Conservation (phyloP, 2,329 filamentous ascomycete genomes). For the Xylaria sp. region DNA sequence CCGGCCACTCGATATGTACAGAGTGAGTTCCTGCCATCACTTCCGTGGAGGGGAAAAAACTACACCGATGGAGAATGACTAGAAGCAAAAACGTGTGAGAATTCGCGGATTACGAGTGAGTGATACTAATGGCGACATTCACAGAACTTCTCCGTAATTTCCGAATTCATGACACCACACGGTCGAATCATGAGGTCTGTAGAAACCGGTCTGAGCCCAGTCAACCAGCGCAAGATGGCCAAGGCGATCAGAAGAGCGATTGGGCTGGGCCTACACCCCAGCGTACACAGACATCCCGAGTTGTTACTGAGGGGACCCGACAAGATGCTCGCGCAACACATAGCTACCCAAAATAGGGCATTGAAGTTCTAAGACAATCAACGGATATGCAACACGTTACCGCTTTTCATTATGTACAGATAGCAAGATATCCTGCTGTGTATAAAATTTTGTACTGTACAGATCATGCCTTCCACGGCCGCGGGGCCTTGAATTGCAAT, state of each 20-base stretch:
- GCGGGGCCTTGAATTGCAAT: conserved; percentile 55
- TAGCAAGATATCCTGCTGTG: conserved; percentile 31
- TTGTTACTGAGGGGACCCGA: conserved; percentile 57
- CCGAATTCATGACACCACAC: conserved; percentile 83
- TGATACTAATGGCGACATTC: conserved; percentile 5
- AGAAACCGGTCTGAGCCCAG: conserved; percentile 79
- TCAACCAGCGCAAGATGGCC: conserved; percentile 91
- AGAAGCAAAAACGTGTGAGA: not conserved
- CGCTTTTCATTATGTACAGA: conserved; percentile 42
- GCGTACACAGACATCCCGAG: conserved; percentile 87
- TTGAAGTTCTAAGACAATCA: conserved; percentile 8
- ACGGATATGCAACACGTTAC: conserved; percentile 36
- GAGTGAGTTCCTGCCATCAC: conserved; percentile 61
- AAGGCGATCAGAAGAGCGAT: conserved; percentile 90
- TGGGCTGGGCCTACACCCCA: conserved; percentile 90
- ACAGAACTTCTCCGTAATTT: conserved; percentile 91
- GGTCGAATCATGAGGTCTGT: conserved; percentile 82
- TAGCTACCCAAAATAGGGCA: conserved; percentile 21
- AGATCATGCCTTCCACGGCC: conserved; percentile 55
- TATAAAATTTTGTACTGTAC: conserved; percentile 42
- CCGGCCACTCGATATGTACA: conserved; percentile 84
- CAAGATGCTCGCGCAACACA: conserved; percentile 28
- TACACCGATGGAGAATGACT: not conserved
- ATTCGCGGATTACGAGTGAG: not conserved
- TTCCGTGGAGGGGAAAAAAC: too few species aligned